A percentile compares a stretch with the other conserved stretches of the same genome.
These are phyloP conservation scores for Vigna radiata DNA, from an alignment of 306 rosid genomes.

Conservation along the genomic window DNA sequence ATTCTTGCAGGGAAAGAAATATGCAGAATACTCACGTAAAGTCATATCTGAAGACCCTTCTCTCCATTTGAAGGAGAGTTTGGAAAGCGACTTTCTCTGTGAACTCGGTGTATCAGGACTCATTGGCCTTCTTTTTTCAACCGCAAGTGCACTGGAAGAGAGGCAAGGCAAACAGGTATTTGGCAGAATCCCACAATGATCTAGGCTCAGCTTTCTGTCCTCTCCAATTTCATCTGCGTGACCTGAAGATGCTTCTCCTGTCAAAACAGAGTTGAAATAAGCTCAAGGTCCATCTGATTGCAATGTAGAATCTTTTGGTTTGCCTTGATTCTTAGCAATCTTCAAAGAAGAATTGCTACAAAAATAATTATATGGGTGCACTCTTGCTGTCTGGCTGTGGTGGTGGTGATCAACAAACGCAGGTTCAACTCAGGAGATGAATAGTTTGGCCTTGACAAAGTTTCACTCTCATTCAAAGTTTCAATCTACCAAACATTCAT, in stretches of 20 bases:
- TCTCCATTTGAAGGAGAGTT: conserved; percentile 82
- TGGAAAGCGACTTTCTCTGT: conserved; percentile 62
- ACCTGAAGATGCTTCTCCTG: conserved; percentile 56
- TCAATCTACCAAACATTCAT: conserved; percentile 52
- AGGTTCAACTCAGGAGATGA: conserved; percentile 55
- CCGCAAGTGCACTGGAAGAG: conserved; percentile 50
- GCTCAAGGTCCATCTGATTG: conserved; percentile 31
- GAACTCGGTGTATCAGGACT: conserved; percentile 63
- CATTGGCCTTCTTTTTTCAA: conserved; percentile 62
- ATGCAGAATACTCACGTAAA: conserved; percentile 61
- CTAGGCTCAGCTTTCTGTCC: conserved; percentile 46
- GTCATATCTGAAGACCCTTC: conserved; percentile 67
- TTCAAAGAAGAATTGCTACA: conserved; percentile 36
- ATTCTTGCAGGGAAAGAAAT: neutral
- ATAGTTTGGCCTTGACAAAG: conserved; percentile 50
- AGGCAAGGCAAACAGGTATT: conserved; percentile 75
- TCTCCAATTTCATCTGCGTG: conserved; percentile 55
- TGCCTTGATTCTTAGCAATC: conserved; percentile 32
- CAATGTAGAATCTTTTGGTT: conserved; percentile 25
- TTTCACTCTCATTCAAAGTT: conserved; percentile 57
- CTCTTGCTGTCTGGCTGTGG: conserved; percentile 28
- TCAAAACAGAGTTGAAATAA: conserved; percentile 36
- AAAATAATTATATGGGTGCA: conserved; percentile 28
- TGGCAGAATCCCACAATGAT: conserved; percentile 67
- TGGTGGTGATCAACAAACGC: conserved; percentile 37